Percentiles rank a stretch among this genome's conserved stretches.
Conservation (phyloP, 2,329 filamentous ascomycete species). For the Macrophomina phaseolina region DNA sequence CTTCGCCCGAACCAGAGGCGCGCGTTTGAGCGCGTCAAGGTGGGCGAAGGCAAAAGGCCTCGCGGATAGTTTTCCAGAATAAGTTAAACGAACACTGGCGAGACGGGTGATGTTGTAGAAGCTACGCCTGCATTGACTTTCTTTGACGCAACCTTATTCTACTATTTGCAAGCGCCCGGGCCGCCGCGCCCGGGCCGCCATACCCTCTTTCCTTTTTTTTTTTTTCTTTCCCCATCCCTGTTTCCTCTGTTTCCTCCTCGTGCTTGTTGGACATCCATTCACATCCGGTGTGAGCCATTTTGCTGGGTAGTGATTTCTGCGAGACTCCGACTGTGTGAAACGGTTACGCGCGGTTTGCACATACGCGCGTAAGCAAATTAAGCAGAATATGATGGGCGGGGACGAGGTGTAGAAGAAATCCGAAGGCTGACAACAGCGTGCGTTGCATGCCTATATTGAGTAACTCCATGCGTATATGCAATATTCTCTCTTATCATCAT, state of each 20-base stretch:
- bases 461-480: too few relatives aligned
- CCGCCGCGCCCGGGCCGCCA: slow-evolving; percentile 4
- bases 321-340: not conserved
- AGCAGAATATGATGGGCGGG: too few relatives aligned
- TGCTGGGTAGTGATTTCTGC: too few relatives aligned
- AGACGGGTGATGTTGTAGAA: not conserved
- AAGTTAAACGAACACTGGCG: not conserved
- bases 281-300: too few relatives aligned
- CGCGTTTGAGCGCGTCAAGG: too few relatives aligned
- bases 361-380: not conserved
- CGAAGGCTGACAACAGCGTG: not conserved
- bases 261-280: too few relatives aligned
- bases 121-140: not conserved
- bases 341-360: not conserved
- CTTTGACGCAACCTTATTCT: not conserved
- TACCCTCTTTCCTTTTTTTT: not conserved
- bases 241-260: not conserved
- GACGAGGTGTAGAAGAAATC: too few relatives aligned
- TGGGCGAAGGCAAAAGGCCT: not conserved
- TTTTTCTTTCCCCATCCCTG: not conserved
- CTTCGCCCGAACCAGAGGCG: not conserved
- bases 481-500: too few relatives aligned
- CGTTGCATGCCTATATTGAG: not conserved
- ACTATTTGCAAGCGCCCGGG: not conserved
- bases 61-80: not conserved